These are phyloP conservation scores for Nannizziopsis barbatae DNA, from an alignment of 2,329 filamentous ascomycete species.

Conservation along the genomic window DNA sequence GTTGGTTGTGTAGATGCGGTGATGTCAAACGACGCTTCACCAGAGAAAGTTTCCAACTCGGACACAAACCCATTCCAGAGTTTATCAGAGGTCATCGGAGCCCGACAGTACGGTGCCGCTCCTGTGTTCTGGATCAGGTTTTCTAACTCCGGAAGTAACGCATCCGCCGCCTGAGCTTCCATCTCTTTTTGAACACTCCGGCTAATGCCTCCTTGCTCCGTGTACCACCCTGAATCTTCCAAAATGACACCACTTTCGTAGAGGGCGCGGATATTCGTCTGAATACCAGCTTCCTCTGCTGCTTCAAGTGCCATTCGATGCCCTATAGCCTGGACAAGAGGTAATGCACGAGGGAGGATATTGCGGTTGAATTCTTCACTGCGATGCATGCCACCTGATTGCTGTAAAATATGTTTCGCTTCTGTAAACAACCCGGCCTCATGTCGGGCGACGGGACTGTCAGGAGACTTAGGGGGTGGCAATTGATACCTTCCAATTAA, in stretches of 20 bases:
- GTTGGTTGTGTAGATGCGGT: background rate
- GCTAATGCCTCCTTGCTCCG: too few relatives aligned
- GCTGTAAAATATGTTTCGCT: background rate
- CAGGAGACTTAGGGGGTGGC: too few relatives aligned
- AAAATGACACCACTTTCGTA: too few relatives aligned
- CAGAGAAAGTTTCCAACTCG: background rate
- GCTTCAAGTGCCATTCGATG: conserved; percentile 7
- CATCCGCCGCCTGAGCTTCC: conserved; percentile 1
- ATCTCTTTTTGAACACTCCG: background rate
- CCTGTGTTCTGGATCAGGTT: conserved; percentile 7
- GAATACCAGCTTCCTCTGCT: background rate
- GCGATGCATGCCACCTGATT: conserved; percentile 1
- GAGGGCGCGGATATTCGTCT: background rate
- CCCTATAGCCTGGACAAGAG: conserved; percentile 5
- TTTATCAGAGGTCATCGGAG: conserved; percentile 2
- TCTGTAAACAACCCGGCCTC: background rate
- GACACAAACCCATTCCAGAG: conserved; percentile 1
- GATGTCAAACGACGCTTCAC: conserved; percentile 1
- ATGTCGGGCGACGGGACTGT: too few relatives aligned
- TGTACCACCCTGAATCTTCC: too few relatives aligned
- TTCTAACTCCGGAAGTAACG: background rate
- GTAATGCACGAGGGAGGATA: background rate
- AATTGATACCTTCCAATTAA: too few relatives aligned
- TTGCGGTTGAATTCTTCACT: conserved; percentile 5
- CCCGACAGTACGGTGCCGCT: background rate